Conservation (phyloP, 441 rosid species). For the Theobroma grandiflorum region DNA sequence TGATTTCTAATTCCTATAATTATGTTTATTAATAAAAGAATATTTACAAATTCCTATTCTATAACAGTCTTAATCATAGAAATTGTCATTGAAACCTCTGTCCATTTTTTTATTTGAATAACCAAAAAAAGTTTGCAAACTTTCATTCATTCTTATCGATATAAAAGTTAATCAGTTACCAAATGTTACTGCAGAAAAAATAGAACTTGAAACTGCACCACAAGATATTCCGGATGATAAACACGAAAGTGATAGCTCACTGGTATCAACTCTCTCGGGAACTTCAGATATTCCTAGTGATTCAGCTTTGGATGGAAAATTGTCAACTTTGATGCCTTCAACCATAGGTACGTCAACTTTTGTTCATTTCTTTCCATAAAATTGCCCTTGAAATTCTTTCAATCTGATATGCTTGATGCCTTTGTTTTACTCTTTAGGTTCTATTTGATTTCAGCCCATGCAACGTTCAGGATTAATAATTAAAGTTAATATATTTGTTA, state of each 20-base stretch:
- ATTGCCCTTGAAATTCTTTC: neutral
- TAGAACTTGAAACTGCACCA: slow-evolving; percentile 43
- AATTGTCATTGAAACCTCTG: neutral
- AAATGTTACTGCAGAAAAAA: slow-evolving; percentile 63
- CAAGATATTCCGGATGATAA: slow-evolving; percentile 37
- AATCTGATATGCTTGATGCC: neutral
- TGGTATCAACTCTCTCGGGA: slow-evolving; percentile 36
- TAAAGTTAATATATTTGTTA: too few relatives aligned
- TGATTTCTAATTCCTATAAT: too few relatives aligned
- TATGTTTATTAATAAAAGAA: too few relatives aligned
- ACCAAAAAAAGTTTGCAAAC: too few relatives aligned
- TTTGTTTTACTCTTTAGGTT: neutral
- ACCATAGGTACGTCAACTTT: slow-evolving; percentile 40
- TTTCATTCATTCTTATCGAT: neutral
- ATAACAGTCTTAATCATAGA: neutral
- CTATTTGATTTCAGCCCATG: too few relatives aligned
- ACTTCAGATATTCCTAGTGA: slow-evolving; percentile 37
- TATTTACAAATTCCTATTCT: too few relatives aligned
- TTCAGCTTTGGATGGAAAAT: slow-evolving; percentile 35
- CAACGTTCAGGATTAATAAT: too few relatives aligned
- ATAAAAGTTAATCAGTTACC: slow-evolving; percentile 33
- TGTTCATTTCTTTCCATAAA: slow-evolving; percentile 24
- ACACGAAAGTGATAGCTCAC: slow-evolving; percentile 43
- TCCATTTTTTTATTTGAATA: neutral
- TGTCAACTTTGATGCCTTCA: slow-evolving; percentile 35